Conservation (phyloP, 2,329 filamentous ascomycete genomes). For the Pseudocercospora musae region DNA sequence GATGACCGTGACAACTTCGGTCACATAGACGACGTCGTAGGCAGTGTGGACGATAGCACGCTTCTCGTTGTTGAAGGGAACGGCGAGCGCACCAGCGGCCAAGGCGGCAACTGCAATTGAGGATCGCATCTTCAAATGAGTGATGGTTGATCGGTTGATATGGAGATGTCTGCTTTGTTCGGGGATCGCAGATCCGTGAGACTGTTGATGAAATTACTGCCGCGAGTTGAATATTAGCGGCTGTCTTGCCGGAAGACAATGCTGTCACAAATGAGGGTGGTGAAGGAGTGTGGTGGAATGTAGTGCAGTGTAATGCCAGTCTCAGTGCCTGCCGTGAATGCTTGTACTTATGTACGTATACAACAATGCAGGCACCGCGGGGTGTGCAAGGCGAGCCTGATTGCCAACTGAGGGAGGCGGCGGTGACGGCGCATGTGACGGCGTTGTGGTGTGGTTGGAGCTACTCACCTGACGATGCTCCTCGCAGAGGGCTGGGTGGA, state of each 20-base stretch:
- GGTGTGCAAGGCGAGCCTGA: not conserved
- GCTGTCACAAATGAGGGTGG: constrained; percentile 5
- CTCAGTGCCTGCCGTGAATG: not conserved
- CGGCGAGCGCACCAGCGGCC: constrained; percentile 36
- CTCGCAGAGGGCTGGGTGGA: constrained; percentile 13
- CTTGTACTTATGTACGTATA: not conserved
- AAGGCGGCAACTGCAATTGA: constrained; percentile 36
- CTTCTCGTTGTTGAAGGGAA: constrained; percentile 30
- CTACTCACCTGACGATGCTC: constrained; percentile 7
- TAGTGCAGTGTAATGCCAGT: not conserved
- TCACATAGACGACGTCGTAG: constrained; percentile 33
- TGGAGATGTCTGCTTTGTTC: constrained; percentile 3
- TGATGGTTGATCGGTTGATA: constrained; percentile 22
- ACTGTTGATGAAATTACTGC: constrained; percentile 11
- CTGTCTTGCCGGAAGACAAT: constrained; percentile 8
- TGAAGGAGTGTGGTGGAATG: not conserved
- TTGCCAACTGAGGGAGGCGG: not conserved
- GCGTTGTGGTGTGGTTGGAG: not conserved
- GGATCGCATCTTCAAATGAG: constrained; percentile 36
- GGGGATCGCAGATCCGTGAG: constrained; percentile 22
- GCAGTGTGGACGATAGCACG: constrained; percentile 29
- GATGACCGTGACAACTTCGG: constrained; percentile 37
- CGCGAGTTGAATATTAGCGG: constrained; percentile 13
- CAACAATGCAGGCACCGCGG: not conserved
- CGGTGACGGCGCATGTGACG: not conserved